phyloP scores from a whole-genome alignment of 2,329 filamentous ascomycete species.

The Hypoxylon sp. region DNA sequence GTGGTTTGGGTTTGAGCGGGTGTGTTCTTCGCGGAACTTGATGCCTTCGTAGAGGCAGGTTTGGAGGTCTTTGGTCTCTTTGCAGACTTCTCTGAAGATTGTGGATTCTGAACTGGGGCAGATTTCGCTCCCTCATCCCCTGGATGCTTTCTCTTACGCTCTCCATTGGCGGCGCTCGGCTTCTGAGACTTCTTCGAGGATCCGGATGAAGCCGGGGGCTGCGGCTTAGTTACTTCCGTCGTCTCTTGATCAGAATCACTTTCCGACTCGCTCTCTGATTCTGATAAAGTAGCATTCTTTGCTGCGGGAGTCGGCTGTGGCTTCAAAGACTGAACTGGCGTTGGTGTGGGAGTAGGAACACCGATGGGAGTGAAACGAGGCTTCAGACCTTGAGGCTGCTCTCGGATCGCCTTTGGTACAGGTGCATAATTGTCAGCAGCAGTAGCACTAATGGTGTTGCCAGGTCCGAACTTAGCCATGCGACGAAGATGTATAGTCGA shows the following conservation, averaged over 20 bases:
- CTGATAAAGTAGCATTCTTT: conserved; percentile 57
- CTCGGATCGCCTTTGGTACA: conserved; percentile 66
- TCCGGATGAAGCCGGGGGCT: conserved; percentile 41
- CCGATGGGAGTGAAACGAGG: conserved; percentile 79
- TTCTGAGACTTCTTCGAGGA: conserved; percentile 51
- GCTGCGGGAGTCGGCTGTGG: conserved; percentile 7
- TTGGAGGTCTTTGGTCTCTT: conserved; percentile 53
- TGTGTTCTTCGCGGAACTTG: conserved; percentile 51
- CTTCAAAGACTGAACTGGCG: conserved; percentile 27
- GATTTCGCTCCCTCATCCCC: conserved; percentile 48
- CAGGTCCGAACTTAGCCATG: conserved; percentile 69
- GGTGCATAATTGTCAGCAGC: conserved; percentile 61
- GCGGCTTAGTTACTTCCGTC: conserved; percentile 49
- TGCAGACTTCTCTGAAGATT: conserved; percentile 43
- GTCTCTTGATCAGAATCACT: conserved; percentile 64
- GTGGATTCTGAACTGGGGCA: conserved; percentile 36
- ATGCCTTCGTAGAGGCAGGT: conserved; percentile 9
- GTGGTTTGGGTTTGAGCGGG: conserved; percentile 50
- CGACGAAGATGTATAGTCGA: conserved; percentile 77
- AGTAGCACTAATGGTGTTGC: conserved; percentile 59
- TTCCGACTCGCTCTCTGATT: conserved; percentile 57
- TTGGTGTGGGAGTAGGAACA: conserved; percentile 55
- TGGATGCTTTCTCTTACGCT: conserved; percentile 59
- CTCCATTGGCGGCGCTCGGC: conserved; percentile 33
- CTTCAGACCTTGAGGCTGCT: conserved; percentile 77